Evolutionary conservation across 768 basidiomycete species (phyloP), one percentile per base, ranked within the genome.

Genomic region (Auricularia sp.): DNA sequence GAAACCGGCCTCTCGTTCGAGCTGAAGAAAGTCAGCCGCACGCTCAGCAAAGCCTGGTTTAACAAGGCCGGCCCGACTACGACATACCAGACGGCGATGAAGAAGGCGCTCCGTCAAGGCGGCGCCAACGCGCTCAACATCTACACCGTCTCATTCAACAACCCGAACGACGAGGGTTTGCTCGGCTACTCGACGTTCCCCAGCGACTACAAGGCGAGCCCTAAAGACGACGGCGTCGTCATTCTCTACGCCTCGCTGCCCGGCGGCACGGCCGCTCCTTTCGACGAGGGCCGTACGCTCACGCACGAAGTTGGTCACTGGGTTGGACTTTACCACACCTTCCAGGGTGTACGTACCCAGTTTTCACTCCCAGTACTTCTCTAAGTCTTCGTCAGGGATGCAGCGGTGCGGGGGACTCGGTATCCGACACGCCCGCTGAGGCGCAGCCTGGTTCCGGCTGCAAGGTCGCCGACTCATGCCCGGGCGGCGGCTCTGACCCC

Each of bases 41-140:
- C 78, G 3, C 67, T 73, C 65, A 82, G 80, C 68, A 61, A 75
- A 21, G 70, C 75, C 65, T 84, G 81, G 83, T 84, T 81, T 74
- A 76, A 74, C 69, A 73, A 74, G n/a, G 79, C 72, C 62, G 78
- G 74, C 3, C 79, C 78, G 3, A 64, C 62, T 34, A 54, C 61
- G n/a, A 61, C 67, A 5, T 65, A 65, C 34, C 81, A 84, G 70
- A 80, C 74, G 4, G 70, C 71, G 8, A 83, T 84, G 82, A 84
- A 84, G 76, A 70, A 54, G 0, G 62, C 74, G 36, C 77, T 84
- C 36, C 76, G 82, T 39, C 44, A 72, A 58, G 82, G 84, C 58
- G 74, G 70, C 35, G 72, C 69, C 3, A 68, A 69, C 11, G 77
- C 73, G 53, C 75, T 84, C 63, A 84, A 83, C 65, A 74, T 83